These are phyloP conservation scores for Beauveria sp. DNA, from an alignment of 2,329 filamentous ascomycete species.

Conservation along the genomic window DNA sequence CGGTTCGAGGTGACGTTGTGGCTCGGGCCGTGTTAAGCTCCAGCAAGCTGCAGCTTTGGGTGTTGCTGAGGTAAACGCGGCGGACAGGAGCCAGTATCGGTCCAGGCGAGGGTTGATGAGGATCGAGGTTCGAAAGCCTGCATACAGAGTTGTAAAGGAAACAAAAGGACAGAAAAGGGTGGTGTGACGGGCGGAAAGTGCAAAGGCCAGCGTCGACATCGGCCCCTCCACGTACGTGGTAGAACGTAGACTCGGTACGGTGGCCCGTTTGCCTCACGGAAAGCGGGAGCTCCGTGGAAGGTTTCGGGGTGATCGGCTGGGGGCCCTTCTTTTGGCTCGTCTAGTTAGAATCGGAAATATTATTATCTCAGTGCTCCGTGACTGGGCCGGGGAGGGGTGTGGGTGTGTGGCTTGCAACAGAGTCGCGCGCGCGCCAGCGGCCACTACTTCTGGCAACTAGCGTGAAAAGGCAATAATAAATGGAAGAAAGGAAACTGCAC, in stretches of 20 bases:
- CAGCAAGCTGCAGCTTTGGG: neutral
- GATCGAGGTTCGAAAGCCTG: neutral
- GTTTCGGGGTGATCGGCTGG: constrained; percentile 13
- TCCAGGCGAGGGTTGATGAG: neutral
- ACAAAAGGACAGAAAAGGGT: neutral
- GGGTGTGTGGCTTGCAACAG: neutral
- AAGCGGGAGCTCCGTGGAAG: constrained; percentile 12
- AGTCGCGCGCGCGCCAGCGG: neutral
- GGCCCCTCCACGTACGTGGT: constrained; percentile 5
- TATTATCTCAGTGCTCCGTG: constrained; percentile 7
- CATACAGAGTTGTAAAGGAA: neutral
- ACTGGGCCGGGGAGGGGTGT: constrained; percentile 6
- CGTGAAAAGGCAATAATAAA: neutral
- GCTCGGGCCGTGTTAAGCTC: constrained; percentile 1
- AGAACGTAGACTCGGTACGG: constrained; percentile 8
- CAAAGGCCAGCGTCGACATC: constrained; percentile 8
- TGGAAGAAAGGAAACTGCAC: neutral
- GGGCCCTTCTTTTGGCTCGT: constrained; percentile 8
- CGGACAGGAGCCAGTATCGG: neutral
- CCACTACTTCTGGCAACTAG: neutral
- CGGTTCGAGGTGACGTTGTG: neutral
- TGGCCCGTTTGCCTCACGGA: constrained; percentile 11
- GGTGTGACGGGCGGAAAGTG: constrained; percentile 3
- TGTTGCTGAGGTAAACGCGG: neutral
- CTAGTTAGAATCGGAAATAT: constrained; percentile 12